phyloP scores from a whole-genome alignment of 1,284 basidiomycete species.

The Pseudozyma pruni region DNA sequence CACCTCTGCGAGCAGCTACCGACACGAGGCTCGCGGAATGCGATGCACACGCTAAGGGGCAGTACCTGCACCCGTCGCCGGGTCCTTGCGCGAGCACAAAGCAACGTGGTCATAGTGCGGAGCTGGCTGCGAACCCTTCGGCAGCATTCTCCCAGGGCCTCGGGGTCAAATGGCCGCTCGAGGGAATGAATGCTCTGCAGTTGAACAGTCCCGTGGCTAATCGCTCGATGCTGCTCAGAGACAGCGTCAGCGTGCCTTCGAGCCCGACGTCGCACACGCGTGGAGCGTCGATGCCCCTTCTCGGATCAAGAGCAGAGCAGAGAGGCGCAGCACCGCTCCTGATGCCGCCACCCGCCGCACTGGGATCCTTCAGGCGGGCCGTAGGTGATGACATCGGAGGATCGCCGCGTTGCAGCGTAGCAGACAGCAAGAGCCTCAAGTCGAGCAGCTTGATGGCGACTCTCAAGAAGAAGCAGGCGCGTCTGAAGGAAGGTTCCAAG shows the following conservation, averaged over 20 bases:
- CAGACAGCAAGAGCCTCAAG: conserved; percentile 3
- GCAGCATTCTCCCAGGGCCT: conserved; percentile 1
- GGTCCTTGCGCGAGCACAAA: background rate
- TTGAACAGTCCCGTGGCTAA: background rate
- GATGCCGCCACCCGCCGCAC: conserved; percentile 2
- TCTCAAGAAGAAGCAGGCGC: conserved; percentile 39
- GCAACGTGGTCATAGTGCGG: background rate
- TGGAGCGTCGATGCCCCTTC: conserved; percentile 24
- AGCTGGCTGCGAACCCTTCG: background rate
- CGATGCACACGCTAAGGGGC: background rate
- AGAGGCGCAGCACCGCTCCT: background rate
- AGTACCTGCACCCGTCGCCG: background rate
- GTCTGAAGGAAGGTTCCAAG: conserved; percentile 25
- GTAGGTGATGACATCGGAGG: conserved; percentile 14
- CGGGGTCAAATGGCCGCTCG: conserved; percentile 18
- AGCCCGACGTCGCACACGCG: conserved; percentile 19
- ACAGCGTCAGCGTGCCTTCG: conserved; percentile 11
- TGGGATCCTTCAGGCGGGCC: background rate
- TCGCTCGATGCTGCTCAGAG: background rate
- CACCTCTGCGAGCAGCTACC: background rate
- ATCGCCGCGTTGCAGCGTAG: conserved; percentile 8
- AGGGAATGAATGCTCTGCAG: conserved; percentile 15
- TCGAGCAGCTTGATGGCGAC: conserved; percentile 37
- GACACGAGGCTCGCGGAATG: background rate
- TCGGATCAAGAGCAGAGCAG: background rate